Conservation (phyloP, 441 rosid species). For the Biscutella auriculata region DNA sequence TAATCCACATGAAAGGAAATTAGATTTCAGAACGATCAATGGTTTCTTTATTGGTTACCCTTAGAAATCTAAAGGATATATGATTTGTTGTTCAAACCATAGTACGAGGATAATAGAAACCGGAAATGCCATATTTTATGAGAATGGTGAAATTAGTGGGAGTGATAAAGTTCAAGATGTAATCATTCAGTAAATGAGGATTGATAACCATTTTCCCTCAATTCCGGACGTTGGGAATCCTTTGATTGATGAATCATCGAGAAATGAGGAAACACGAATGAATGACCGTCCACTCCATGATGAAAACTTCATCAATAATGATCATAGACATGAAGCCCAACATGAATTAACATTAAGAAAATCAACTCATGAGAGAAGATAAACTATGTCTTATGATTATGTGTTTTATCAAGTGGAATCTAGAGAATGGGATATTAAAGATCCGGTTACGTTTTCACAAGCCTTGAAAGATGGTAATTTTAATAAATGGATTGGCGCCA, state of each 20-base stretch:
- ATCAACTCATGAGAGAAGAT: no score
- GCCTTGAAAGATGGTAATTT: not conserved
- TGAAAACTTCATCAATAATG: not conserved
- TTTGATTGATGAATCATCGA: not conserved
- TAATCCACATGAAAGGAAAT: no score
- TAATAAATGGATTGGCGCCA: not conserved
- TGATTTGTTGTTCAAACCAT: no score
- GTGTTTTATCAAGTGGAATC: not conserved
- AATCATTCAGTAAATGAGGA: not conserved
- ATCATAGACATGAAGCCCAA: not conserved
- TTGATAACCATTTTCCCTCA: not conserved
- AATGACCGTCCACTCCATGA: not conserved
- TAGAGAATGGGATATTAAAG: not conserved
- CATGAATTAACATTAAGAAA: not conserved
- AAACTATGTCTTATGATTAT: not conserved
- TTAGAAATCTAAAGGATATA: no score
- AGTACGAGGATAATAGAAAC: no score
- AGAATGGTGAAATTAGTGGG: not conserved
- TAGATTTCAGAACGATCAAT: no score
- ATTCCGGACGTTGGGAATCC: not conserved
- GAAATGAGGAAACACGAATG: not conserved
- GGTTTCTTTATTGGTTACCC: no score
- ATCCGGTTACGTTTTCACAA: not conserved
- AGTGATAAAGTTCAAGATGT: not conserved
- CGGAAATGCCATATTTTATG: not conserved